Evolutionary conservation across 345 rosid genomes (phyloP), one percentile per base, ranked within the genome.

Genomic region (Pistacia integerrima): DNA sequence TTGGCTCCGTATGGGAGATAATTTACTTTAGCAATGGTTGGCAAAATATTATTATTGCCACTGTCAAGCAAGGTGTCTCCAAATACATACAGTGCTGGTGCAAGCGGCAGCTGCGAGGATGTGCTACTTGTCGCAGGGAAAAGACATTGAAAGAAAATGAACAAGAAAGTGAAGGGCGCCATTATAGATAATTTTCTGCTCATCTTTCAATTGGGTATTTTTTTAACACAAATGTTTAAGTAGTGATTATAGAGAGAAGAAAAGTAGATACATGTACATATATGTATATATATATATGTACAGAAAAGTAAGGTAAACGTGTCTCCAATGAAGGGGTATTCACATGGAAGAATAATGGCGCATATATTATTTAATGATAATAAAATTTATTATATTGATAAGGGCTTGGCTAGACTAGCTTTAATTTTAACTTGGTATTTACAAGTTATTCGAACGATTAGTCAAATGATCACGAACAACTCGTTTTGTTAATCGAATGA

Each of bases 41-140:
- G 84, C 64, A 89, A 60, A 51, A 77, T 11, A 69, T 86, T 87
- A 81, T 89, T 87, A 63, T 86, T 87, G 51, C 93, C 90, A 16
- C 64, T 82, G 59, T 87, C 91, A 16, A 86, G 67, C 63, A 85
- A 41, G 2, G 90, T 86, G 58, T 87, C 88, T 1, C 88, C 93
- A 3, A 89, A 87, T 9, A 78, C 86, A 13, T 83, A 87, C 11
- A 89, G 64, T 2, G 88, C 89, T 0, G 88, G 88, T 3, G 77
- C 85, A 5, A 48, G 81, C 0, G 75, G 79, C 8, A 9, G 56
- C 22, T 9, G 71, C 38, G 46, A 7, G 46, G 57, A 2, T 0
- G 48, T 67, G 8, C 48, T 65, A 17, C 74, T 8, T 8, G 8
- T 71, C 11, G 25, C n/a, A 12, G 35, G 16, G n/a, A 51, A 28